Evolutionary conservation across 208 protist genomes (phyloP).

Genomic region (Tetramitus jugosus): DNA sequence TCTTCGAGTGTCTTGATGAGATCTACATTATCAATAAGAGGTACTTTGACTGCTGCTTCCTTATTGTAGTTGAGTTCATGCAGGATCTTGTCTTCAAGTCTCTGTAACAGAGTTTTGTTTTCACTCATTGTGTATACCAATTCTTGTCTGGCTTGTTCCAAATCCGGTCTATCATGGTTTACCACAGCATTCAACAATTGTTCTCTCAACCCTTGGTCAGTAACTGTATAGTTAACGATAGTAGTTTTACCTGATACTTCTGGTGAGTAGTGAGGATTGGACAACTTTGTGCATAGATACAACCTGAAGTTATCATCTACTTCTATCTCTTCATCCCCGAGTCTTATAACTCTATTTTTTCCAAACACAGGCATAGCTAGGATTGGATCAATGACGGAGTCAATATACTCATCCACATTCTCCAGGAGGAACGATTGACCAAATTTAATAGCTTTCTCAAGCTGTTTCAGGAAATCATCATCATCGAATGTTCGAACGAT

Average conservation of each 20-base stretch:
- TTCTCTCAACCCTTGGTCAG: conserved; percentile 90
- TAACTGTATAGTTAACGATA: conserved; percentile 98
- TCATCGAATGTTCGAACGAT: conserved; percentile 90
- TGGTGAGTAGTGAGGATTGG: conserved; percentile 95
- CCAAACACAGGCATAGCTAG: conserved; percentile 76
- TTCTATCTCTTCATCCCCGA: conserved; percentile 91
- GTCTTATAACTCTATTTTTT: conserved; percentile 67
- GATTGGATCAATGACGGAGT: conserved; percentile 95
- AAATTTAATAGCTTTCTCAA: conserved; percentile 94
- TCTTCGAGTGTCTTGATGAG: conserved; percentile 95
- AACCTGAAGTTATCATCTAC: conserved; percentile 95
- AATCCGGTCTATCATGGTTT: conserved; percentile 84
- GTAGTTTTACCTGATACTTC: conserved; percentile 93
- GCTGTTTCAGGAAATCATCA: conserved; percentile 83
- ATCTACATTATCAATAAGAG: conserved; percentile 97
- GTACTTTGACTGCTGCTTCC: conserved; percentile 88
- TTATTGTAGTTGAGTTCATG: conserved; percentile 80
- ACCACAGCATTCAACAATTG: conserved; percentile 98
- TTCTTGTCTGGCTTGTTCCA: conserved; percentile 85
- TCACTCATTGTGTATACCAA: conserved; percentile 92
- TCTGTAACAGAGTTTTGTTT: conserved; percentile 87
- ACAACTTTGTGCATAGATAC: conserved; percentile 93
- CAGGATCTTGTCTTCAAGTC: conserved; percentile 96
- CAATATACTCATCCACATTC: conserved; percentile 95
- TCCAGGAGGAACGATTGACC: conserved; percentile 96